A percentile compares a stretch with the other conserved stretches of the same genome.
Conservation (phyloP, 768 basidiomycete genomes). For the Termitomyces eurrhizus region DNA sequence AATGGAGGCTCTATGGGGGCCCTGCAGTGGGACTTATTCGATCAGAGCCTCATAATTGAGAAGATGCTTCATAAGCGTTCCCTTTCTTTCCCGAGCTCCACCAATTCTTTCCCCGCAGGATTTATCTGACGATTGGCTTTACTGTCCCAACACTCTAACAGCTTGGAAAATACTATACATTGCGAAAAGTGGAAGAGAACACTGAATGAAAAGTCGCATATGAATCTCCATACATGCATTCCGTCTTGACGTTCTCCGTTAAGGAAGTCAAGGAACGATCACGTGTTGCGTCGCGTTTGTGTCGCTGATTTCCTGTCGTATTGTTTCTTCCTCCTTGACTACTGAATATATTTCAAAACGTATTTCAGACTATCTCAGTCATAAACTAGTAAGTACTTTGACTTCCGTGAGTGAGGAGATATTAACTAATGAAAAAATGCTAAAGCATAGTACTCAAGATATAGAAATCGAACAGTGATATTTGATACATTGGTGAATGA, state of each 20-base stretch:
- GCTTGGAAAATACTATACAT: too few relatives aligned
- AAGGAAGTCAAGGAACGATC: too few relatives aligned
- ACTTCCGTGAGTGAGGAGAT: neutral
- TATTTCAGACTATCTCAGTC: neutral
- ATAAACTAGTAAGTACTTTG: too few relatives aligned
- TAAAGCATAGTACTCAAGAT: neutral
- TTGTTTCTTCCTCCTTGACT: too few relatives aligned
- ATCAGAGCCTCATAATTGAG: neutral
- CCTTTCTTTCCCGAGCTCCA: neutral
- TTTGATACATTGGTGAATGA: neutral
- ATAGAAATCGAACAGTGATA: neutral
- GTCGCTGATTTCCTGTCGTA: too few relatives aligned
- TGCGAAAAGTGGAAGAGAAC: too few relatives aligned
- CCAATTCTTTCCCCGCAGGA: neutral
- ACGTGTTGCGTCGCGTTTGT: neutral
- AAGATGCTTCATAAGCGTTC: neutral
- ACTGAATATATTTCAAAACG: neutral
- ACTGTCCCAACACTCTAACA: neutral
- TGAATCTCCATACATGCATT: too few relatives aligned
- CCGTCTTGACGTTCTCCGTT: too few relatives aligned
- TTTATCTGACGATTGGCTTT: neutral
- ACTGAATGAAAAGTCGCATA: too few relatives aligned
- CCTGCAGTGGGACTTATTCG: neutral
- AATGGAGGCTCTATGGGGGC: neutral
- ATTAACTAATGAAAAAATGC: too few relatives aligned